These are phyloP conservation scores for Incumbomyces lentus DNA, from an alignment of 2,329 filamentous ascomycete species.

Conservation along the genomic window DNA sequence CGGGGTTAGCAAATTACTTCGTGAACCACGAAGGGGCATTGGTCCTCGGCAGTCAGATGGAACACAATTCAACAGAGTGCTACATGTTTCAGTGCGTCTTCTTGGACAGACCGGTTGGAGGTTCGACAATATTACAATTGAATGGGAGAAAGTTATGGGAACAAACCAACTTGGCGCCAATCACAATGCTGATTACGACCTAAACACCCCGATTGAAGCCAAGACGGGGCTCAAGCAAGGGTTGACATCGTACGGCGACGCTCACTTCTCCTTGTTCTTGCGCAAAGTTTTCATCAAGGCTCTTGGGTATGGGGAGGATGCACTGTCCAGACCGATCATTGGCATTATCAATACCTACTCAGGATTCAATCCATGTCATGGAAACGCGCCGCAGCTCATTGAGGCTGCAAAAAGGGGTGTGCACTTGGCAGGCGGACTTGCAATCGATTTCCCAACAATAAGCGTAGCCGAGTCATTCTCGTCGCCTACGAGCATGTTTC, in stretches of 20 bases:
- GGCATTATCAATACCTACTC: conserved; percentile 66
- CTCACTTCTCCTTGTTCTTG: conserved; percentile 65
- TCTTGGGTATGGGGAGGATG: conserved; percentile 61
- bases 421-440: conserved; percentile 55
- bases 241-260: conserved; percentile 59
- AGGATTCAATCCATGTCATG: conserved; percentile 64
- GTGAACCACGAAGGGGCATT: too few relatives aligned
- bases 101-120: too few relatives aligned
- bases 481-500: conserved; percentile 62
- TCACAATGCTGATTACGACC: conserved; percentile 44
- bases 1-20: too few relatives aligned
- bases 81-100: too few relatives aligned
- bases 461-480: conserved; percentile 61
- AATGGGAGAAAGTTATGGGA: too few relatives aligned
- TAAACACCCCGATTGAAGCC: conserved; percentile 43
- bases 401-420: conserved; percentile 61
- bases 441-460: conserved; percentile 65
- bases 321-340: conserved; percentile 59
- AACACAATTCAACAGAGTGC: too few relatives aligned
- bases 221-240: conserved; percentile 50
- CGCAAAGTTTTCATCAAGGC: conserved; percentile 71
- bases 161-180: neutral
- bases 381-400: conserved; percentile 60
- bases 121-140: too few relatives aligned
- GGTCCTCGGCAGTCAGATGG: too few relatives aligned